Base-by-base conservation (phyloP, 495 filamentous ascomycete species). In the Rhypophila decipiens region DNA sequence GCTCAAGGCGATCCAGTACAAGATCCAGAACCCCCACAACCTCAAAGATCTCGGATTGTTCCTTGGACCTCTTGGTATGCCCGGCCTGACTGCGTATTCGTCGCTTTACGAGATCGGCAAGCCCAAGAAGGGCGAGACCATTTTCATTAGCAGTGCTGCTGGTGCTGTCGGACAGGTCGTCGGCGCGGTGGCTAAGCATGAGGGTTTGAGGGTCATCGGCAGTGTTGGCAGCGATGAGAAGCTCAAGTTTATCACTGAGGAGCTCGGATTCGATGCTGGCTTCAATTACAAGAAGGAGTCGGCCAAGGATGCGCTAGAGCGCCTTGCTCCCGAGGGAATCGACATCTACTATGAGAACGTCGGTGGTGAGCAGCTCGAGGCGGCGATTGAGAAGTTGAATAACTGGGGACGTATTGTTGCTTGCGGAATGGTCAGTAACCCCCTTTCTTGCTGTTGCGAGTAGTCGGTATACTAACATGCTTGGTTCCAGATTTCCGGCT, bases 261-360 rank as follows among this genome's bases (percentile, higher is more conserved):
- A 83, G 35, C 71, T 88, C 15, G 75, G 76, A 19, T 88, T 87
- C 53, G 82, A 86, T 42, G 80, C 69, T 27, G 83, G 79, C 5
- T 88, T 87, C 68, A 87, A 88, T 64, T 88, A 88, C 68, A 70
- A 73, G 60, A 75, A 69, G 52, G 74, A 77, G 70, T 50, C 83
- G 78, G 58, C 86, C 76, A 33, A 57, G 1, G 83, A 86, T 39
- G 91, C 89, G 1, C 69, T 96, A 41, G 65, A 71, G 52, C 75
- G 87, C 52, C 68, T 95, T 36, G 86, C 85, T 5, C 90, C 89
- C 0, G 59, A 91, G 23, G 91, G 90, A 10, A 76, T 96, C 39
- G 88, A 96, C 59, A 95, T 97, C 62, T 96, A 96, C 70, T 97
- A 84, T 56, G 90, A 97, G 65, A 96, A 95, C 52, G 90, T 97